Evolutionary conservation across 768 basidiomycete species (phyloP).

Genomic region (Astraeus odoratus): DNA sequence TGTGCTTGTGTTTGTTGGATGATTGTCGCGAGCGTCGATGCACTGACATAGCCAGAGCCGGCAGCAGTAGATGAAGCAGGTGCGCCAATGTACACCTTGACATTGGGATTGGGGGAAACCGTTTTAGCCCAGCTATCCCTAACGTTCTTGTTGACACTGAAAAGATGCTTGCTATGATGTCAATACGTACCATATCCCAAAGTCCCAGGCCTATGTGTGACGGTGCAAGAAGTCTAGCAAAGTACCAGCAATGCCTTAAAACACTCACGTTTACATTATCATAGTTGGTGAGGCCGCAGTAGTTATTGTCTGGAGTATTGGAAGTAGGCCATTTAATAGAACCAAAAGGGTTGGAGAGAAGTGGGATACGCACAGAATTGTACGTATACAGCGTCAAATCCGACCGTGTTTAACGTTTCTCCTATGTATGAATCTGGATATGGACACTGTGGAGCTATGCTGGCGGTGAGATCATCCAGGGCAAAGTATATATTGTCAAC

Average conservation of each 20-base stretch:
- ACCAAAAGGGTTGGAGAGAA: not conserved
- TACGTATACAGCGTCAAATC: conserved; percentile 45
- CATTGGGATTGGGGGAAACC: conserved; percentile 35
- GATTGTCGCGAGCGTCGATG: conserved; percentile 26
- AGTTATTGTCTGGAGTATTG: conserved; percentile 38
- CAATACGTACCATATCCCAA: conserved; percentile 28
- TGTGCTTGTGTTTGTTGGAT: conserved; percentile 26
- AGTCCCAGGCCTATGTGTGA: conserved; percentile 38
- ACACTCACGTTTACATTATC: conserved; percentile 33
- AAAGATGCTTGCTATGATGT: not conserved
- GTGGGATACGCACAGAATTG: conserved; percentile 36
- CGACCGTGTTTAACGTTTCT: conserved; percentile 33
- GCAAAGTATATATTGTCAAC: not conserved
- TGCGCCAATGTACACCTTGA: conserved; percentile 44
- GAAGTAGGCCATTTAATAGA: not conserved
- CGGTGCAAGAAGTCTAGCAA: not conserved
- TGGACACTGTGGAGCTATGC: conserved; percentile 35
- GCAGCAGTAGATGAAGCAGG: conserved; percentile 37
- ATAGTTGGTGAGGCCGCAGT: conserved; percentile 34
- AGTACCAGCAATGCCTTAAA: not conserved
- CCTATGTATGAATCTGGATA: conserved; percentile 42
- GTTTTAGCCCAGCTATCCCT: conserved; percentile 44
- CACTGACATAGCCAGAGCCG: conserved; percentile 34
- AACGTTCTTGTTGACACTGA: conserved; percentile 1
- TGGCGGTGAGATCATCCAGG: not conserved